Conservation (phyloP, 2,329 filamentous ascomycete species). For the Arthrobotrys musiformis region DNA sequence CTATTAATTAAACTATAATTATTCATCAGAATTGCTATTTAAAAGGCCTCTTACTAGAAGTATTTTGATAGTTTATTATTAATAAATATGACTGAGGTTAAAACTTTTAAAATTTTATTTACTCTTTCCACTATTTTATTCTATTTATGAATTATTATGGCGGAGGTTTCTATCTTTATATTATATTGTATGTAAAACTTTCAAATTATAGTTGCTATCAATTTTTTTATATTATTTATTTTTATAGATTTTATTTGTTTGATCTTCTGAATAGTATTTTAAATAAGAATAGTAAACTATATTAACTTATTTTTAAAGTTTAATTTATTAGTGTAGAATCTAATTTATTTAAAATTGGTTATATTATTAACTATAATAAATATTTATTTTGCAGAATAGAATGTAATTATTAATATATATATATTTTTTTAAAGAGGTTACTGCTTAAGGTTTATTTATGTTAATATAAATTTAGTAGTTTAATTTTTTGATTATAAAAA, state of each 20-base stretch:
- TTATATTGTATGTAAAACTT: neutral
- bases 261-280: neutral
- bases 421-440: no score
- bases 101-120: no score
- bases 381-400: neutral
- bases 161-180: no score
- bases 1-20: no score
- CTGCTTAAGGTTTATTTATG: neutral
- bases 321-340: neutral
- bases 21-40: no score
- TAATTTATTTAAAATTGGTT: neutral
- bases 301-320: neutral
- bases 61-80: no score
- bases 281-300: neutral
- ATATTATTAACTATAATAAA: neutral
- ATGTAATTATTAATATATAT: neutral
- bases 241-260: neutral
- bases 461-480: neutral
- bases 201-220: neutral
- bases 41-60: no score
- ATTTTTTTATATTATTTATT: neutral
- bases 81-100: no score
- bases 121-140: no score
- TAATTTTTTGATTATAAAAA: neutral
- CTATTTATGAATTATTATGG: no score